Base-by-base conservation (phyloP, 2,329 filamentous ascomycete species). In the Raffaelea ambrosiae region DNA sequence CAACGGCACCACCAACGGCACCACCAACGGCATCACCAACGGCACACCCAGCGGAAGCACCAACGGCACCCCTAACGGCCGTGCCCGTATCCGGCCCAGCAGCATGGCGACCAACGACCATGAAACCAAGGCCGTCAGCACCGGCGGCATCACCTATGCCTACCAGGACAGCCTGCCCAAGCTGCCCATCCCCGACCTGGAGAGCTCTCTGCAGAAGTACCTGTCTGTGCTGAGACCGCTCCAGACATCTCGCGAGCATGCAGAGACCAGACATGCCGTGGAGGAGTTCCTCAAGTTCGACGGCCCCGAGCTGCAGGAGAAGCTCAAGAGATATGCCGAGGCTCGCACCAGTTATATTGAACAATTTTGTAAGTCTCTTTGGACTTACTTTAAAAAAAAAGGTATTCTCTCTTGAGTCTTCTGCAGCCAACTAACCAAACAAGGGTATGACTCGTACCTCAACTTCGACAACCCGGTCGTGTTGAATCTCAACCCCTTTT, bases 391-490 rank as follows among this genome's bases (percentile, higher is more conserved):
- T 29, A n/a, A n/a, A n/a, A n/a, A n/a, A n/a, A n/a, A n/a, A n/a
- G n/a, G n/a, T n/a, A n/a, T 29, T 29, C 26, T 29, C 13, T 7
- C 26, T 7, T 29, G 26, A 29, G 26, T 7, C 26, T 13, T 29
- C 7, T 13, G 26, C 26, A 29, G 26, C 26, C 16, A 5, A 22
- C 43, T 45, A 41, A 44, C 20, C n/a, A n/a, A 20, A 52, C 7
- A 7, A 95, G 90, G 90, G 93, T 97, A 97, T 63, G 93, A 98
- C 64, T 97, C 93, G 26, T 98, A 97, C 62, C 75, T 98, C 53
- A 97, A 97, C 68, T 98, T 85, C 62, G 93, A 97, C 63, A 97
- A 96, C 60, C 90, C 93, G 0, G 93, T 98, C 38, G 93, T 98
- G 38, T 77, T 98, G 56, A 97, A 98, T 67, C 71, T 98, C 54